A percentile compares a stretch with the other conserved stretches of the same genome.
Conservation (phyloP, 176 grass and related monocot species). For the Secale cereale region DNA sequence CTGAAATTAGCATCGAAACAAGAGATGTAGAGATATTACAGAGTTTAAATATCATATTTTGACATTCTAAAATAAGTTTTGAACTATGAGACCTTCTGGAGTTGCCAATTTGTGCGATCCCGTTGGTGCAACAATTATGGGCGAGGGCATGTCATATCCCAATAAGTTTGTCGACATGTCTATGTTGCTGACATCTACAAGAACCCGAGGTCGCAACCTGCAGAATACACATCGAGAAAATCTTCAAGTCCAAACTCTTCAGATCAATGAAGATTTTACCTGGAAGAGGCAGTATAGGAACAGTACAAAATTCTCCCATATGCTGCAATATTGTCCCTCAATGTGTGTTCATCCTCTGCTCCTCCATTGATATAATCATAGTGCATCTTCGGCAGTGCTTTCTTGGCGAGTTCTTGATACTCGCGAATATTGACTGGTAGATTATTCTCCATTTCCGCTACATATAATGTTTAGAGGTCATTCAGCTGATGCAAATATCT, state of each 20-base stretch:
- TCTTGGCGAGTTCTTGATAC: conserved; percentile 72
- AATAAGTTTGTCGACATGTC: conserved; percentile 74
- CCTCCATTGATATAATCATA: conserved; percentile 82
- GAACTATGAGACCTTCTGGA: conserved; percentile 56
- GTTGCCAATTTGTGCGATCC: conserved; percentile 61
- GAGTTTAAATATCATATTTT: not conserved
- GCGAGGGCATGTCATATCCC: conserved; percentile 59
- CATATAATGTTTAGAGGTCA: not conserved
- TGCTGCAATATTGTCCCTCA: conserved; percentile 80
- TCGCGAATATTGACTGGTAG: conserved; percentile 70
- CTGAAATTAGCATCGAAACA: conserved; percentile 40
- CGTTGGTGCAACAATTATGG: conserved; percentile 76
- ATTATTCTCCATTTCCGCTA: conserved; percentile 55
- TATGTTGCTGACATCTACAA: conserved; percentile 85
- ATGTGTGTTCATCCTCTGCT: conserved; percentile 78
- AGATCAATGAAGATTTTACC: not conserved
- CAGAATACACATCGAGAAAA: conserved; percentile 1
- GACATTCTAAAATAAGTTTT: not conserved
- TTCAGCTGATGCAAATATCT: not conserved
- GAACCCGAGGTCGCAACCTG: conserved; percentile 84
- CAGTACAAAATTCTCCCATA: conserved; percentile 71
- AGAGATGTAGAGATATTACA: conserved; percentile 2
- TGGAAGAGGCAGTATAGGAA: not conserved
- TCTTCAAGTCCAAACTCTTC: not conserved
- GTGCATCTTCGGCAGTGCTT: conserved; percentile 73